Percentiles rank a stretch among this genome's conserved stretches.
Conservation (phyloP, 179 eudicot species). For the Corrigiola litoralis region DNA sequence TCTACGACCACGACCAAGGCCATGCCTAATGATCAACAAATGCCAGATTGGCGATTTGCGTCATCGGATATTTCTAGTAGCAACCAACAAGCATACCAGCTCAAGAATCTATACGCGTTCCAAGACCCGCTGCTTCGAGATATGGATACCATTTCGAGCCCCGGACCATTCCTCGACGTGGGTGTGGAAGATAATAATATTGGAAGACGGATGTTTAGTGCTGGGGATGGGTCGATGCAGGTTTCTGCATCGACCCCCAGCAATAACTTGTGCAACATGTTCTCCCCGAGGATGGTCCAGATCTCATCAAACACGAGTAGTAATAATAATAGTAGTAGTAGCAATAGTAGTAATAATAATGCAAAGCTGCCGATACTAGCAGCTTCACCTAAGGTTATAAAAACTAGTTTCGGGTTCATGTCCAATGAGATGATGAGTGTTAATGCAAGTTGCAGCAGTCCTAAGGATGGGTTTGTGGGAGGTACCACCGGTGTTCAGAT, state of each 20-base stretch:
- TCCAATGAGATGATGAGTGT: constrained; percentile 12
- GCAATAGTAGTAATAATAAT: neutral
- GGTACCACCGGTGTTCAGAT: constrained; percentile 42
- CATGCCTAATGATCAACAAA: constrained; percentile 1
- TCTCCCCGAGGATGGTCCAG: constrained; percentile 56
- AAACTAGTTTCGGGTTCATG: constrained; percentile 21
- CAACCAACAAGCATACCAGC: neutral
- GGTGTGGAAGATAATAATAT: neutral
- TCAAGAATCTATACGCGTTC: constrained; percentile 52
- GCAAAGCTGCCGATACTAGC: constrained; percentile 9
- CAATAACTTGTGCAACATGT: constrained; percentile 14
- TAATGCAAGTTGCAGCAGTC: constrained; percentile 1
- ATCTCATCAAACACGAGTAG: constrained; percentile 32
- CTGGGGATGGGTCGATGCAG: neutral
- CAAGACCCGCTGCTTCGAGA: constrained; percentile 50
- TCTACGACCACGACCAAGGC: neutral
- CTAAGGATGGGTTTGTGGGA: constrained; percentile 8
- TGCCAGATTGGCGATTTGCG: constrained; percentile 4
- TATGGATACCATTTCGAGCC: constrained; percentile 14
- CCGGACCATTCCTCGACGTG: constrained; percentile 3
- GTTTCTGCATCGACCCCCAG: neutral
- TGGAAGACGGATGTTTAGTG: neutral
- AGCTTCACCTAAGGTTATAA: constrained; percentile 17
- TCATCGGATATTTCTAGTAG: neutral
- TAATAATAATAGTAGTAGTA: constrained; percentile 6